Evolutionary conservation across 2,329 filamentous ascomycete species (phyloP).

Genomic region (Ascochyta lentis): DNA sequence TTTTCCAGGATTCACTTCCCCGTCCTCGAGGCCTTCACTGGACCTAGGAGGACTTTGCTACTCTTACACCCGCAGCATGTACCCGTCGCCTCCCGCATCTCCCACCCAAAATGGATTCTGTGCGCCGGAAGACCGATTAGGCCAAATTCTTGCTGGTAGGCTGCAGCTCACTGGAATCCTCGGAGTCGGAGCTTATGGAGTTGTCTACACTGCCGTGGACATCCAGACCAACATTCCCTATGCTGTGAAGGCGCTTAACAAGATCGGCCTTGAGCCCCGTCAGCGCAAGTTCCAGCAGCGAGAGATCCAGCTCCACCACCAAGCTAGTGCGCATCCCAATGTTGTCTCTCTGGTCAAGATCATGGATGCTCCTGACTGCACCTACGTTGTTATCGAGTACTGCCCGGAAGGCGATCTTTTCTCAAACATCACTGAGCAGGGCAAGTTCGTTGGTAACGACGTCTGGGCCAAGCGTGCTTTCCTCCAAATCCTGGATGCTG

Average conservation of each 20-base stretch:
- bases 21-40: constrained; percentile 51
- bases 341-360: constrained; percentile 95
- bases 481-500: constrained; percentile 94
- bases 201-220: constrained; percentile 90
- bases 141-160: constrained; percentile 80
- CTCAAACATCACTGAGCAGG: constrained; percentile 94
- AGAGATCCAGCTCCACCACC: constrained; percentile 90
- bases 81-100: constrained; percentile 59
- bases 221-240: constrained; percentile 81
- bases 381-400: constrained; percentile 95
- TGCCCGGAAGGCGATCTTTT: constrained; percentile 97
- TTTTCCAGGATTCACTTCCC: constrained; percentile 29
- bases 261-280: constrained; percentile 85
- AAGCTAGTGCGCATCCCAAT: constrained; percentile 87
- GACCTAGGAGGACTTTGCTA: constrained; percentile 47
- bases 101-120: constrained; percentile 53
- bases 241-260: constrained; percentile 97
- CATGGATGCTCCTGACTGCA: constrained; percentile 88
- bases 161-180: constrained; percentile 85
- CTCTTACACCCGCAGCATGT: constrained; percentile 49
- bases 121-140: constrained; percentile 82
- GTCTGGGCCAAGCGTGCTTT: constrained; percentile 85
- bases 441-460: constrained; percentile 93
- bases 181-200: constrained; percentile 93
- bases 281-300: constrained; percentile 90